Evolutionary conservation across 306 rosid species (phyloP).

Genomic region (Gastrolobium villosum): DNA sequence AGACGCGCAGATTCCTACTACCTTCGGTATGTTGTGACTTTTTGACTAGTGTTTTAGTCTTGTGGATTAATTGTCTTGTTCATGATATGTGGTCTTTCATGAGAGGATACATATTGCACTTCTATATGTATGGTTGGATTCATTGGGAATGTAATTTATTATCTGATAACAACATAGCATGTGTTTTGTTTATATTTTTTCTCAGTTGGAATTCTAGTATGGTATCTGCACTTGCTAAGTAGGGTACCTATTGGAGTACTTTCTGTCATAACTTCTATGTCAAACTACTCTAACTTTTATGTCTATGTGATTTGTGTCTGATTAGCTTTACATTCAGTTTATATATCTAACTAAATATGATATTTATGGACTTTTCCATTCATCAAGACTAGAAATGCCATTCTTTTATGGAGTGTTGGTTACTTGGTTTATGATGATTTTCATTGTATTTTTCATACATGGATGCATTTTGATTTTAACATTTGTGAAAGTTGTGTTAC

Average conservation of each 20-base stretch:
- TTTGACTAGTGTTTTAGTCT: not conserved
- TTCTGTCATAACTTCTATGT: not conserved
- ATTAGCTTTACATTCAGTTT: not conserved
- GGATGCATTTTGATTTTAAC: not conserved
- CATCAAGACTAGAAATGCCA: too few relatives aligned
- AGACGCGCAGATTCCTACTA: slow-evolving; percentile 72
- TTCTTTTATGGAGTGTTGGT: not conserved
- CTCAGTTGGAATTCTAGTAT: not conserved
- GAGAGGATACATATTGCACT: not conserved
- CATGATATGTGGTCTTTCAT: not conserved
- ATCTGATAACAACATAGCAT: not conserved
- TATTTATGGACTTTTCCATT: not conserved
- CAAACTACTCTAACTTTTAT: not conserved
- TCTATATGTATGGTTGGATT: not conserved
- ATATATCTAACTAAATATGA: not conserved
- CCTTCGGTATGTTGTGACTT: slow-evolving; percentile 64
- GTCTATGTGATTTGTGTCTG: not conserved
- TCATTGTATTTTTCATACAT: not conserved
- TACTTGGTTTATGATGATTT: not conserved
- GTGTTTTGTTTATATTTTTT: not conserved
- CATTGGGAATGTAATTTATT: not conserved
- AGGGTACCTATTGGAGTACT: not conserved
- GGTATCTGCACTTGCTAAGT: too few relatives aligned
- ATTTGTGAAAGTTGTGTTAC: too few relatives aligned
- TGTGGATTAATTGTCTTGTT: slow-evolving; percentile 1